A percentile compares a stretch with the other conserved stretches of the same genome.
phyloP scores from a whole-genome alignment of 108 stramenopile species.

The Cyclotella kingstonii region DNA sequence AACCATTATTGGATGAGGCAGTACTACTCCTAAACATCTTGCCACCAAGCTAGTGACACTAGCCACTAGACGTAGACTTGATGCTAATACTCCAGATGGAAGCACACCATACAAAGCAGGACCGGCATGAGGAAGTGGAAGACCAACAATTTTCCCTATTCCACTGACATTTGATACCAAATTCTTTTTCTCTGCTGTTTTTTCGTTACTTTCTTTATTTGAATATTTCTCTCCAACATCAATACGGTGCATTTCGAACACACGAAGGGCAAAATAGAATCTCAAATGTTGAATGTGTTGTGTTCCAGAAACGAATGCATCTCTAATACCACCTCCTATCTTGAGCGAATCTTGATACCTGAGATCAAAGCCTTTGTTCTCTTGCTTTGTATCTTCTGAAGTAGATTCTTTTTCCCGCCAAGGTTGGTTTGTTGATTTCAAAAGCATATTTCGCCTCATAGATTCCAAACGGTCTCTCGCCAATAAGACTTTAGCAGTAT shows the following conservation, averaged over 20 bases:
- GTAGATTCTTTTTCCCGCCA: not conserved
- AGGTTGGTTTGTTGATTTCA: too few species aligned
- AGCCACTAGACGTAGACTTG: conserved; percentile 71
- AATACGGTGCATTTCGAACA: conserved; percentile 72
- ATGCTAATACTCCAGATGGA: conserved; percentile 66
- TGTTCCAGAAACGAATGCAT: conserved; percentile 33
- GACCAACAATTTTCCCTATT: conserved; percentile 76
- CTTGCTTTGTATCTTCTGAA: not conserved
- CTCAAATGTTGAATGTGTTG: conserved; percentile 50
- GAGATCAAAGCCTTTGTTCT: not conserved
- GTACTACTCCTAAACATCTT: conserved; percentile 65
- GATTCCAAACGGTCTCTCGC: conserved; percentile 20
- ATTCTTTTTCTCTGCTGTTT: not conserved
- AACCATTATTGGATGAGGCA: conserved; percentile 77
- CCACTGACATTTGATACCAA: conserved; percentile 46
- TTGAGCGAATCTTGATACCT: not conserved
- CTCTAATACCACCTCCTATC: conserved; percentile 17
- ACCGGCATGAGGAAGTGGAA: conserved; percentile 79
- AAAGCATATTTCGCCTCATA: conserved; percentile 18
- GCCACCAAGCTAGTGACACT: conserved; percentile 66
- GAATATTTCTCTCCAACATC: conserved; percentile 57
- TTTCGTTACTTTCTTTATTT: not conserved
- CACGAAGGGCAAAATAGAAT: conserved; percentile 66
- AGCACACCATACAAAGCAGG: conserved; percentile 77
- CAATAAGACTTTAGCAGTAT: conserved; percentile 4